Evolutionary conservation across 2,329 filamentous ascomycete genomes (phyloP), one percentile per base, ranked within the genome.

Genomic region (Teratosphaeria pseudoeucalypti): DNA sequence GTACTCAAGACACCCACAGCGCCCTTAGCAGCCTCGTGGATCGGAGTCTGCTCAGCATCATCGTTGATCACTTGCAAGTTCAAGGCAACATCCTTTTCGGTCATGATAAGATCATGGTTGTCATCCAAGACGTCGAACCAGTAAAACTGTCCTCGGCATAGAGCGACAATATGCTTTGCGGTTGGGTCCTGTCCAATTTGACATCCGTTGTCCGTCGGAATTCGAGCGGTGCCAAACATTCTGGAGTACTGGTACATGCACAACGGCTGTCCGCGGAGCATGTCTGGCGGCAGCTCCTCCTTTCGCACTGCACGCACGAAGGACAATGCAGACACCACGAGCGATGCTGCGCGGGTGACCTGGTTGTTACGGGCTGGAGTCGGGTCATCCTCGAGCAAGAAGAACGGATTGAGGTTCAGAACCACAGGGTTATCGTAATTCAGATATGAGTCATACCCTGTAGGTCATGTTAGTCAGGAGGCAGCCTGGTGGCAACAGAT

Each of bases 241-340:
- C 92, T 84, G 0, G 92, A 95, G 76, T 95, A 97, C 73, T 99
- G 94, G 73, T 96, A 96, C 94, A 99, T 99, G 80, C 90, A 94
- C 19, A 99, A 80, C 0, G 94, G 91, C 26, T 85, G 87, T 23
- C 90, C 90, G 67, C 87, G 88, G 62, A 96, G 76, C 1, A 82
- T 91, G 74, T 99, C 94, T 0, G 94, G 92, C 0, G 90, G 88
- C 9, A 99, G 80, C 71, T 99, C 94, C 73, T 97, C 94, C 67
- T 88, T 90, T 39, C 92, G 84, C 1, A 99, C 91, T 2, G 94
- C 94, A 61, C 94, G 83, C 29, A 97, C 92, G 68, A 99, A 97
- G 55, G 91, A 89, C 34, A 97, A 78, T 3, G 94, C 87, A 2
- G 94, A 99, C 16, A 94, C 85, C 0, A 95, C 90, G 53, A 99